Evolutionary conservation across 1,139 yeast genomes (phyloP).

Genomic region (Geotrichum australiense): DNA sequence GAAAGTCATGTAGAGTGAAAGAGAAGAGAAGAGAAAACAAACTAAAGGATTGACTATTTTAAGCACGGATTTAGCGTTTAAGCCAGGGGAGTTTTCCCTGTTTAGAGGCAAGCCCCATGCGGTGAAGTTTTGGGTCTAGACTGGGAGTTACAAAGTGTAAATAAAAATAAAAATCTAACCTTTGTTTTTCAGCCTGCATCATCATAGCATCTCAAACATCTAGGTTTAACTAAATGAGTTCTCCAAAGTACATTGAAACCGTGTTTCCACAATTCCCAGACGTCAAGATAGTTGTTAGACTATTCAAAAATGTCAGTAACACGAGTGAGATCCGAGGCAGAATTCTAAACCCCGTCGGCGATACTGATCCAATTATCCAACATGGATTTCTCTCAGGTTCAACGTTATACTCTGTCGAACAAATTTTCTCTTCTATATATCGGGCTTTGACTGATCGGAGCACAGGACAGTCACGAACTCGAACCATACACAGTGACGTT

Average conservation of each 20-base stretch:
- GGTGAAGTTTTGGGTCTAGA: too few relatives aligned
- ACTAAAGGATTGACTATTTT: too few relatives aligned
- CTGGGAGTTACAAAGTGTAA: too few relatives aligned
- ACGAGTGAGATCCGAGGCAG: constrained; percentile 8
- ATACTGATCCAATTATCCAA: constrained; percentile 33
- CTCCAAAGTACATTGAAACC: constrained; percentile 14
- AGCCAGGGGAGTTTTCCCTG: too few relatives aligned
- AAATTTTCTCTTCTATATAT: constrained; percentile 44
- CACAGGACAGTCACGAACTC: constrained; percentile 40
- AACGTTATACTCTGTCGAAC: constrained; percentile 42
- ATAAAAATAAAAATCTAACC: background rate
- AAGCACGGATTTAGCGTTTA: too few relatives aligned
- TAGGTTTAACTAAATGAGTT: too few relatives aligned
- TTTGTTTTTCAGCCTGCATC: background rate
- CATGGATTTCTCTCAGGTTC: constrained; percentile 46
- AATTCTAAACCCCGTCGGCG: constrained; percentile 24
- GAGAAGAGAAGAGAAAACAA: too few relatives aligned
- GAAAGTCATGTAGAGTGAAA: too few relatives aligned
- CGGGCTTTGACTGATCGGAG: constrained; percentile 42
- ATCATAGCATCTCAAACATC: background rate
- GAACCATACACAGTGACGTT: constrained; percentile 46
- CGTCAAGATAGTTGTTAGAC: constrained; percentile 33
- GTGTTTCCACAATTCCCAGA: constrained; percentile 43
- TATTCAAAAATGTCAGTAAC: constrained; percentile 40
- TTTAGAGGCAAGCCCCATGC: too few relatives aligned